phyloP scores from a whole-genome alignment of 2,329 filamentous ascomycete species.

The Cryphonectria carpinicola region DNA sequence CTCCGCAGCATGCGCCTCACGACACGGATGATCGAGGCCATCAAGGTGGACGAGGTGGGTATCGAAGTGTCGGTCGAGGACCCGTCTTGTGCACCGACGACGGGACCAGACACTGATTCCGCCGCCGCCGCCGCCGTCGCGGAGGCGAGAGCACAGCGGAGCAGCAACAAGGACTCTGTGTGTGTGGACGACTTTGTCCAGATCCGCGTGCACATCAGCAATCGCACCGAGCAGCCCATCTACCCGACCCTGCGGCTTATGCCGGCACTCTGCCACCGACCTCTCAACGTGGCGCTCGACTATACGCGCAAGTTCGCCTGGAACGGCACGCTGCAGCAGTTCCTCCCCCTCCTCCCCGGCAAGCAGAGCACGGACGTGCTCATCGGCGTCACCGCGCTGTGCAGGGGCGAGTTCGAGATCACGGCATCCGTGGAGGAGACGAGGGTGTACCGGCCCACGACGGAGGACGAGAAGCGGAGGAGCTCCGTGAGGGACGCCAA shows the following conservation, averaged over 20 bases:
- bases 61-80: constrained; percentile 63
- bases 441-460: constrained; percentile 50
- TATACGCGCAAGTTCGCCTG: constrained; percentile 81
- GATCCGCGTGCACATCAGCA: constrained; percentile 72
- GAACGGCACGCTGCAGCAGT: constrained; percentile 82
- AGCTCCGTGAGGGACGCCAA: constrained; percentile 29
- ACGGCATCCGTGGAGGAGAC: constrained; percentile 82
- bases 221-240: constrained; percentile 70
- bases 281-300: constrained; percentile 74
- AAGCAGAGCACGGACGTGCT: constrained; percentile 63
- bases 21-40: constrained; percentile 78
- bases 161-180: constrained; percentile 36
- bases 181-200: constrained; percentile 68
- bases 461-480: constrained; percentile 37
- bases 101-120: constrained; percentile 3
- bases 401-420: constrained; percentile 81
- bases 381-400: constrained; percentile 75
- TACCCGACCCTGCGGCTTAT: constrained; percentile 75
- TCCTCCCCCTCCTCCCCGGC: constrained; percentile 65
- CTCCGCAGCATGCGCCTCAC: constrained; percentile 75
- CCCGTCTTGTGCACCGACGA: constrained; percentile 31
- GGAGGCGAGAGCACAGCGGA: constrained; percentile 28
- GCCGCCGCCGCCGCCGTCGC: constrained; percentile 16
- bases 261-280: constrained; percentile 75
- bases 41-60: constrained; percentile 79